Conservation (phyloP, 129 eudicot genomes). For the Artemisia annua region DNA sequence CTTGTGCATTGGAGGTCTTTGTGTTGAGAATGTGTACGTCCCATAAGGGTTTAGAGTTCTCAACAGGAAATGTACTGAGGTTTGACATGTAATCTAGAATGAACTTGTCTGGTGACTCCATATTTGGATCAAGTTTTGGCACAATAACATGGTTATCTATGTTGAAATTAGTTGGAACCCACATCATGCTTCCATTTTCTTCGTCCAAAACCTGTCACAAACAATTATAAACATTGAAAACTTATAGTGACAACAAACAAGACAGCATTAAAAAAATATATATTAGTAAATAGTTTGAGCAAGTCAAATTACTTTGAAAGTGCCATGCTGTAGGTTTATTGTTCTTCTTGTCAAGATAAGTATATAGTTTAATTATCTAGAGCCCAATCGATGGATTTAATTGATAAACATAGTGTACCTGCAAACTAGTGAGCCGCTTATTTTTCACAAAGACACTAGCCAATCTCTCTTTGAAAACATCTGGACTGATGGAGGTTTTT, state of each 20-base stretch:
- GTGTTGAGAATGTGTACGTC: constrained; percentile 30
- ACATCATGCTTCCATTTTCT: constrained; percentile 12
- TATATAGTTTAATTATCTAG: no score
- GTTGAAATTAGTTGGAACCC: constrained; percentile 28
- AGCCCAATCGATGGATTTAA: no score
- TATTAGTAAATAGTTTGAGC: no score
- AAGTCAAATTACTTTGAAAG: no score
- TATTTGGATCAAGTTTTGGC: constrained; percentile 14
- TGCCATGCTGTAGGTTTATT: no score
- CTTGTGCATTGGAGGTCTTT: constrained; percentile 24
- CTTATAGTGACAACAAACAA: no score
- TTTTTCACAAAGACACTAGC: background rate
- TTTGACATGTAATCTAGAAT: constrained; percentile 32
- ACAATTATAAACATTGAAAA: no score
- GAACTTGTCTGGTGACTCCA: constrained; percentile 26
- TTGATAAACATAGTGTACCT: constrained; percentile 14
- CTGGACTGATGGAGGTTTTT: constrained; percentile 7
- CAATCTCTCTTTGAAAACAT: constrained; percentile 14
- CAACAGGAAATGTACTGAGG: constrained; percentile 25
- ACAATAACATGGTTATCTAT: constrained; percentile 32
- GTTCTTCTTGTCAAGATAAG: no score
- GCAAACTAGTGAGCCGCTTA: constrained; percentile 25
- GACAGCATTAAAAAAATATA: no score
- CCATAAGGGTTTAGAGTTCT: constrained; percentile 34
- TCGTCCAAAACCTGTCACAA: constrained; percentile 23